Evolutionary conservation across 371 early-diverging fungal genomes (phyloP), one percentile per base, ranked within the genome.

Genomic region (Spraguea lophii): DNA sequence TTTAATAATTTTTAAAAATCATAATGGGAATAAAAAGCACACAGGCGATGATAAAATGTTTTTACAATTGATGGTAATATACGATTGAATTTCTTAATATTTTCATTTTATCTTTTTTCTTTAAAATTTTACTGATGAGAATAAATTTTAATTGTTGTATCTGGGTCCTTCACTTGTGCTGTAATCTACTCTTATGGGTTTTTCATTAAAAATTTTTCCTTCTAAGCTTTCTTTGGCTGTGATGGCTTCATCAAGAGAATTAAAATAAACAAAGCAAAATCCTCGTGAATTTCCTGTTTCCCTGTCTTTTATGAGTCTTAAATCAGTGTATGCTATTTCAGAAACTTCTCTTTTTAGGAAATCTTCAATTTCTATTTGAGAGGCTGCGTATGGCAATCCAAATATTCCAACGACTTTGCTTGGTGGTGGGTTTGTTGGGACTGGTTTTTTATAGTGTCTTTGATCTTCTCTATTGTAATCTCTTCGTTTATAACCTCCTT

Each of bases 191-290:
- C 67, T 20, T 7, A 67, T 42, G 24, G 27, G 49, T 4, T 49
- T 45, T 12, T 56, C 61, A 27, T 58, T 54, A 12, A 63, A 51
- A 10, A 44, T 27, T 43, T 67, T 53, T n/a, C 57, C 61, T 0
- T 27, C 25, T 19, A 67, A 46, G 12, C 13, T 32, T 23, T 64
- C 64, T 38, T 62, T 68, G 1, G 64, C 64, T 21, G 21, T 41
- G 22, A 59, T 64, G 2, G 62, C 52, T 10, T 61, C 59, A 27
- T 68, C 68, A 22, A 68, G 32, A 12, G 61, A 52, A 3, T 56
- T 26, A 46, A 68, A 68, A 30, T 68, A 61, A 0, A 68, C 39
- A 48, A 68, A 68, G 21, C 57, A 64, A 61, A 61, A 68, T 27
- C 64, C 61, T 34, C 54, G 39, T 38, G 55, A 51, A 23, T 51